These are phyloP conservation scores for Helotiales sp. DNA, from an alignment of 2,329 filamentous ascomycete genomes.

Conservation along the genomic window DNA sequence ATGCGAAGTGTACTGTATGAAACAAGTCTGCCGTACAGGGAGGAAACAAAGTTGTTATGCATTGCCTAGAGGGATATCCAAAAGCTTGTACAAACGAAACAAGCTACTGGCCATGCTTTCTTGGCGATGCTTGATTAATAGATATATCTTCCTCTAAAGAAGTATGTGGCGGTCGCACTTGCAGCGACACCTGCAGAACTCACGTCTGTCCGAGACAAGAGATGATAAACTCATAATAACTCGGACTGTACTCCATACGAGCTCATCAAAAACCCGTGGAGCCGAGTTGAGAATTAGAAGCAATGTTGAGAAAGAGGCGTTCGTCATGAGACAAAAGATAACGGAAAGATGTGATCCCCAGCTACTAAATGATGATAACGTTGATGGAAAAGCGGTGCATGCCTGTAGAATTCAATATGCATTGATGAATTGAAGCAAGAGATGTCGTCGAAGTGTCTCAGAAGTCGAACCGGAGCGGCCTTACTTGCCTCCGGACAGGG, in stretches of 20 bases:
- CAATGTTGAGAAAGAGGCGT: no score
- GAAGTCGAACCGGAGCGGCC: background rate
- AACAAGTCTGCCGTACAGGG: conserved; percentile 19
- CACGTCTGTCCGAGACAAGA: conserved; percentile 4
- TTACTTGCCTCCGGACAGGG: background rate
- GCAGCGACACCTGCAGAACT: background rate
- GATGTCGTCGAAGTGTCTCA: conserved; percentile 6
- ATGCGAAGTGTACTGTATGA: conserved; percentile 17
- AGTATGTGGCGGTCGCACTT: conserved; percentile 17
- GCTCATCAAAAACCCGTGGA: no score
- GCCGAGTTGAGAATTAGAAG: no score
- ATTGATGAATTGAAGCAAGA: background rate
- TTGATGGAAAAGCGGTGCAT: background rate
- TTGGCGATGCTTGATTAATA: background rate
- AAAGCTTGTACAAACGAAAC: conserved; percentile 14
- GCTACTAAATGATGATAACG: background rate
- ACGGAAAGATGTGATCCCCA: background rate
- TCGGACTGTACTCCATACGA: no score
- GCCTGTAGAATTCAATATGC: background rate
- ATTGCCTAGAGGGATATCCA: conserved; percentile 4
- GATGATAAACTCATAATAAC: background rate
- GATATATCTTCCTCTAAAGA: background rate
- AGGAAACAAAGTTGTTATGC: conserved; percentile 19
- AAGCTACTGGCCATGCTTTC: conserved; percentile 1
- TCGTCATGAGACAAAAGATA: background rate